phyloP scores from a whole-genome alignment of 331 rosid species.

The Pyrus hybrid region DNA sequence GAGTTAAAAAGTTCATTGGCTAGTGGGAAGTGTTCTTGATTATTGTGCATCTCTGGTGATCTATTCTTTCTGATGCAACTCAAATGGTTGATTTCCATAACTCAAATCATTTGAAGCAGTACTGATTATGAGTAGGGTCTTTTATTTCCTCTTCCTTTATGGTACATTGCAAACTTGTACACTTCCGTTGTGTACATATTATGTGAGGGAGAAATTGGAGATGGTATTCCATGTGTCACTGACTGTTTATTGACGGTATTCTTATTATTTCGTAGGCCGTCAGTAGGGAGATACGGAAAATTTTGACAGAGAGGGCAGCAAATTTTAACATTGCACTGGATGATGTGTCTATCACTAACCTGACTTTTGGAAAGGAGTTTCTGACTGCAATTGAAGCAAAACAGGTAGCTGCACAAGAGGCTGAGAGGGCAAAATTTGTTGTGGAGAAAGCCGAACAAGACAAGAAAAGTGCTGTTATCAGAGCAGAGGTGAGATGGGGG shows the following conservation, averaged over 20 bases:
- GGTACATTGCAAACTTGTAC: background rate
- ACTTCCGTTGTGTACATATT: background rate
- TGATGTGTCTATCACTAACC: slow-evolving; percentile 73
- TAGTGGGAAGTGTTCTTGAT: background rate
- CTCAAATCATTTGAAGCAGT: background rate
- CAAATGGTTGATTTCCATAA: background rate
- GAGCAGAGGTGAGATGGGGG: slow-evolving; percentile 67
- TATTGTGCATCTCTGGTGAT: background rate
- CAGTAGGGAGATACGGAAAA: slow-evolving; percentile 73
- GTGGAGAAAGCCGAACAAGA: slow-evolving; percentile 97
- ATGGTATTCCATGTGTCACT: background rate
- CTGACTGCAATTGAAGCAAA: slow-evolving; percentile 93
- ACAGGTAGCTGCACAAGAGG: slow-evolving; percentile 97
- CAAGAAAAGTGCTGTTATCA: slow-evolving; percentile 74
- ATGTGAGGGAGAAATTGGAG: background rate
- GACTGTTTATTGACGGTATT: slow-evolving; percentile 11
- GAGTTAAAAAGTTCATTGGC: background rate
- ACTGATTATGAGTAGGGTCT: too few relatives aligned
- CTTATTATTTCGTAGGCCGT: slow-evolving; percentile 44
- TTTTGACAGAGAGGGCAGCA: slow-evolving; percentile 73
- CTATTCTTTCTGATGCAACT: background rate
- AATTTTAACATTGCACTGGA: slow-evolving; percentile 80
- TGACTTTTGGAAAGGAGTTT: slow-evolving; percentile 82
- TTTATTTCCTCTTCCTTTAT: background rate
- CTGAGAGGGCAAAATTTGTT: slow-evolving; percentile 88